A percentile compares a stretch with the other conserved stretches of the same genome.
Evolutionary conservation across 1,284 basidiomycete species (phyloP).

Genomic region (Sporisorium reilianum): DNA sequence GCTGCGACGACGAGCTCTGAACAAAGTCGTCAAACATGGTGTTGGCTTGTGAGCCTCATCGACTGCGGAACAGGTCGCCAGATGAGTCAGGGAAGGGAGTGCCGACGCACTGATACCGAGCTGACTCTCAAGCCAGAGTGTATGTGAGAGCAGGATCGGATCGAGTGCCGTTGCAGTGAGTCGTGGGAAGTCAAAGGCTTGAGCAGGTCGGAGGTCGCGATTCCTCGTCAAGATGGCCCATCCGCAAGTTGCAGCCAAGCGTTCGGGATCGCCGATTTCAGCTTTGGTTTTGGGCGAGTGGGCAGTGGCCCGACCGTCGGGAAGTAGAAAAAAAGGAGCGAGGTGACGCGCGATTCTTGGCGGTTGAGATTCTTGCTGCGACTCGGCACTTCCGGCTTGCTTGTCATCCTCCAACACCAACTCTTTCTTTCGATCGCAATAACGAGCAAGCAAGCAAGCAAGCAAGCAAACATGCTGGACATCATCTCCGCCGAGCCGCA

Average conservation of each 20-base stretch:
- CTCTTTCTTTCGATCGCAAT: background rate
- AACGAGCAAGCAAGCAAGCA: background rate
- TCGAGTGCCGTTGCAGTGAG: constrained; percentile 1
- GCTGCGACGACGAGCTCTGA: constrained; percentile 46
- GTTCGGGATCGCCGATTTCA: constrained; percentile 31
- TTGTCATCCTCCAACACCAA: background rate
- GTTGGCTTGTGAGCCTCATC: background rate
- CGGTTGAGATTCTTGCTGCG: too few species aligned
- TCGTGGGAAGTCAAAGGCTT: background rate
- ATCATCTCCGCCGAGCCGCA: constrained; percentile 29
- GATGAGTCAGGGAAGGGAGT: background rate
- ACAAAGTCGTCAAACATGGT: constrained; percentile 55
- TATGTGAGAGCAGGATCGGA: background rate
- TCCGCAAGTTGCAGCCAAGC: constrained; percentile 7
- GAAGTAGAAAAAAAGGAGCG: background rate
- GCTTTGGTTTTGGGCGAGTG: too few species aligned
- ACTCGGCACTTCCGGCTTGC: too few species aligned
- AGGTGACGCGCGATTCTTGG: too few species aligned
- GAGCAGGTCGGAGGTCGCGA: constrained; percentile 1
- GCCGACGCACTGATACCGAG: background rate
- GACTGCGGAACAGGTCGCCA: background rate
- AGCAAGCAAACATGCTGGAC: constrained; percentile 24
- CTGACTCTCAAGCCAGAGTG: too few species aligned
- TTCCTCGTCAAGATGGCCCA: constrained; percentile 18
- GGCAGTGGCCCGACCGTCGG: too few species aligned